Evolutionary conservation across 1,284 basidiomycete genomes (phyloP).

Genomic region (Paramarasmius palmivorus): DNA sequence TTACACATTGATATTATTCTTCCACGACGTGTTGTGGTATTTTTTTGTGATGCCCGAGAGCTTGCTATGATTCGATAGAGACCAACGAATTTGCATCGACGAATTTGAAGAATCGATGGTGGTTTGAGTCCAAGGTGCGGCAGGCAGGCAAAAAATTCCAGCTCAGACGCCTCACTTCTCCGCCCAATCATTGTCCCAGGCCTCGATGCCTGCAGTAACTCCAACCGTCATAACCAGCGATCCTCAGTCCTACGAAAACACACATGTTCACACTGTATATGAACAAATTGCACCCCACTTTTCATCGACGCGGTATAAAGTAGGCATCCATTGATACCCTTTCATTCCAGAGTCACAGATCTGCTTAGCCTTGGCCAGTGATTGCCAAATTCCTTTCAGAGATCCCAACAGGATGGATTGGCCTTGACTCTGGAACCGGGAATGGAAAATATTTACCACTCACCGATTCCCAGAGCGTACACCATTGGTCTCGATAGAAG

Average conservation of each 20-base stretch:
- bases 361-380: slow-evolving; percentile 90
- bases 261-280: slow-evolving; percentile 85
- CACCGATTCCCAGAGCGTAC: slow-evolving; percentile 61
- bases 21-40: no score
- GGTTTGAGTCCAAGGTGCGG: background rate
- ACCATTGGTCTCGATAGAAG: slow-evolving; percentile 87
- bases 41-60: no score
- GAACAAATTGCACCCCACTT: slow-evolving; percentile 92
- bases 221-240: slow-evolving; percentile 42
- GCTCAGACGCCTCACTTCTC: background rate
- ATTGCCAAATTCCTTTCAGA: slow-evolving; percentile 79
- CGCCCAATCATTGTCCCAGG: slow-evolving; percentile 24
- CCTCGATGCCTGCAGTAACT: slow-evolving; percentile 35
- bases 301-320: slow-evolving; percentile 93
- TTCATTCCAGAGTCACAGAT: slow-evolving; percentile 6
- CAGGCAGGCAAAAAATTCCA: background rate
- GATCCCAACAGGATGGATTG: slow-evolving; percentile 78
- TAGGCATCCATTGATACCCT: slow-evolving; percentile 25
- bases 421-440: slow-evolving; percentile 94
- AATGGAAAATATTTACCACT: slow-evolving; percentile 96
- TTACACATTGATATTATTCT: no score
- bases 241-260: slow-evolving; percentile 64
- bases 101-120: no score
- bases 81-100: no score
- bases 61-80: no score